These are phyloP conservation scores for Ophiostoma pallidulum DNA, from an alignment of 2,329 filamentous ascomycete genomes.

Conservation along the genomic window DNA sequence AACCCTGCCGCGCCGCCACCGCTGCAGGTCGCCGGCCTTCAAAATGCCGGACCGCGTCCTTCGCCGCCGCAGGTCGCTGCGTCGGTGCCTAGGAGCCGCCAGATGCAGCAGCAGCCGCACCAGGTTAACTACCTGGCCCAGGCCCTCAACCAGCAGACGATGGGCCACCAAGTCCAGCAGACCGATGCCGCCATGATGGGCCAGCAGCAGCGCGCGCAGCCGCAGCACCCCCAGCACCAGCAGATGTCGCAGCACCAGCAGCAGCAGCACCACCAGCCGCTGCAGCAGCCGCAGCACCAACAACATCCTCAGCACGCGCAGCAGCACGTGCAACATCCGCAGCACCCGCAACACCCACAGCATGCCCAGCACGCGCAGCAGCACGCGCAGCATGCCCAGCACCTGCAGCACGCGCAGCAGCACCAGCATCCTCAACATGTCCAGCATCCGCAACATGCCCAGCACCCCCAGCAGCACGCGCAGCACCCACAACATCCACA, in stretches of 20 bases:
- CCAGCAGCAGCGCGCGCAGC: slow-evolving; percentile 21
- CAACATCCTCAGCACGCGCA: slow-evolving; percentile 17
- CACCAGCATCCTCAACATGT: slow-evolving; percentile 13
- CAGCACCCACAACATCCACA: slow-evolving; percentile 21
- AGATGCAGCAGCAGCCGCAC: slow-evolving; percentile 33
- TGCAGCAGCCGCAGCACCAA: slow-evolving; percentile 11
- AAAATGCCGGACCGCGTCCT: slow-evolving; percentile 33
- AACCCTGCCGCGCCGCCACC: slow-evolving; percentile 37
- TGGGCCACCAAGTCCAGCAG: slow-evolving; percentile 23
- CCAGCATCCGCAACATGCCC: slow-evolving; percentile 24
- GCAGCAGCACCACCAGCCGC: slow-evolving; percentile 8
- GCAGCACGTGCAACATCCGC: slow-evolving; percentile 17
- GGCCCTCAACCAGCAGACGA: slow-evolving; percentile 26
- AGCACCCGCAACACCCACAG: slow-evolving; percentile 14
- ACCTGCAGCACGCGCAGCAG: slow-evolving; percentile 11
- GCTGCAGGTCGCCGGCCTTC: slow-evolving; percentile 37
- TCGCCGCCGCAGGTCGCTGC: slow-evolving; percentile 39
- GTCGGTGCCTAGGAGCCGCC: slow-evolving; percentile 36
- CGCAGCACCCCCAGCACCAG: slow-evolving; percentile 13
- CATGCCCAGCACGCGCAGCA: slow-evolving; percentile 11
- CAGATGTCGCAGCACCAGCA: slow-evolving; percentile 8
- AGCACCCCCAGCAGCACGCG: slow-evolving; percentile 18
- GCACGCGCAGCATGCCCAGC: slow-evolving; percentile 14
- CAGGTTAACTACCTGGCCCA: slow-evolving; percentile 27
- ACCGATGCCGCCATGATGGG: slow-evolving; percentile 23